These are phyloP conservation scores for Angomonas ambiguus DNA, from an alignment of 208 protist species.

Conservation along the genomic window DNA sequence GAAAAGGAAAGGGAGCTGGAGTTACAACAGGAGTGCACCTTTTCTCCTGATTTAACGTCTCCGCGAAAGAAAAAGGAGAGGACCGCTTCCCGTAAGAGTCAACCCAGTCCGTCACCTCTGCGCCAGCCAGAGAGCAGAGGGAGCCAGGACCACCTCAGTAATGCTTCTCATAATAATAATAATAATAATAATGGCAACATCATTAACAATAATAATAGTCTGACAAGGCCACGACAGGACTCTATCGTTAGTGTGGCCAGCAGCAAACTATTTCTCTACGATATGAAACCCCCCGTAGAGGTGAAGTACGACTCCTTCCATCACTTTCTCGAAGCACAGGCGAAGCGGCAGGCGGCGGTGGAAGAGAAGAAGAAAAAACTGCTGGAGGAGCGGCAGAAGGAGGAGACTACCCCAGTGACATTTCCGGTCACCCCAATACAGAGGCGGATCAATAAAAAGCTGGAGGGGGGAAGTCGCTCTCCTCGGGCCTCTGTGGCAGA, in stretches of 20 bases:
- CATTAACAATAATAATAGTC: background rate
- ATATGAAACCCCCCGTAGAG: too few species aligned
- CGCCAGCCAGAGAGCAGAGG: too few species aligned
- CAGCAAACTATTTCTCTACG: too few species aligned
- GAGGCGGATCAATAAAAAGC: background rate
- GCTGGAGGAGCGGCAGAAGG: background rate
- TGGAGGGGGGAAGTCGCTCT: background rate
- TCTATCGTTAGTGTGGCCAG: background rate
- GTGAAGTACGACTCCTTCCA: slow-evolving; percentile 19
- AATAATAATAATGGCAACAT: slow-evolving; percentile 1
- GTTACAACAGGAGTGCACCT: slow-evolving; percentile 19
- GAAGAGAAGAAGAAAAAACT: background rate
- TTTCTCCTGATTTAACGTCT: slow-evolving; percentile 22
- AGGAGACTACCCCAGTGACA: background rate
- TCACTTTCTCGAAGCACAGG: slow-evolving; percentile 20
- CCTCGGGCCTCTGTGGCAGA: slow-evolving; percentile 18
- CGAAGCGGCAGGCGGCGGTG: slow-evolving; percentile 7
- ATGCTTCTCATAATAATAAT: background rate
- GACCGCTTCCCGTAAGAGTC: background rate
- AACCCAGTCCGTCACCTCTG: background rate
- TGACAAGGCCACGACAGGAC: background rate
- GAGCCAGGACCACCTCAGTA: background rate
- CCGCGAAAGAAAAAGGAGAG: background rate
- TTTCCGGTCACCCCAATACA: background rate
- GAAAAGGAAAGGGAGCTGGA: background rate